A percentile compares a stretch with the other conserved stretches of the same genome.
Evolutionary conservation across 352 stramenopile genomes (phyloP).

Genomic region (Thraustochytrium striatum): DNA sequence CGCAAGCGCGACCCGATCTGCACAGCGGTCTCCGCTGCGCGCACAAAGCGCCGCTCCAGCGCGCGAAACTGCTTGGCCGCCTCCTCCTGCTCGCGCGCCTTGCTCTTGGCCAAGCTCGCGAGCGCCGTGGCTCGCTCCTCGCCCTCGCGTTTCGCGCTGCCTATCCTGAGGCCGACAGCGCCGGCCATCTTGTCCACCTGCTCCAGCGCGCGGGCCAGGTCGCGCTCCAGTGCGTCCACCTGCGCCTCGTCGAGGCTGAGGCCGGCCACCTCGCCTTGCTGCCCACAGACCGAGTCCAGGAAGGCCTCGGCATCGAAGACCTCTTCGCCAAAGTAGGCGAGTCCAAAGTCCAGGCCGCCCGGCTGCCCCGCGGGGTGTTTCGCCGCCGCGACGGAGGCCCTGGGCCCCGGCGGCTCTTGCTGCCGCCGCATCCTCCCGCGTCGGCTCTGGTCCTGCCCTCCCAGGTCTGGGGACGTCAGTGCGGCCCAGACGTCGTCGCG

Average conservation of each 20-base stretch:
- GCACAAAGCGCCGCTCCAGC: constrained; percentile 28
- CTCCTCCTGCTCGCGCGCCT: constrained; percentile 25
- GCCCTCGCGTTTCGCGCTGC: not conserved
- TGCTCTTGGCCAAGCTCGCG: not conserved
- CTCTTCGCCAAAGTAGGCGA: constrained; percentile 1
- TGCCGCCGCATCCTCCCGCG: too few relatives aligned
- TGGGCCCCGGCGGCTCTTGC: too few relatives aligned
- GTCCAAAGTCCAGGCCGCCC: not conserved
- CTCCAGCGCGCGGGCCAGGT: not conserved
- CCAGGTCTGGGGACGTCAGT: too few relatives aligned
- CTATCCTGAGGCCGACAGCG: constrained; percentile 33
- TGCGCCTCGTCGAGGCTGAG: not conserved
- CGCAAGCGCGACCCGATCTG: constrained; percentile 8
- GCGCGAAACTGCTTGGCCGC: constrained; percentile 21
- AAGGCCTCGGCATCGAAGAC: constrained; percentile 16
- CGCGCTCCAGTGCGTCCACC: not conserved
- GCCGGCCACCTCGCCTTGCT: not conserved
- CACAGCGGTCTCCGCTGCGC: constrained; percentile 8
- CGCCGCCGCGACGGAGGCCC: too few relatives aligned
- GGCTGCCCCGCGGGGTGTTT: too few relatives aligned
- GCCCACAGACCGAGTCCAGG: constrained; percentile 13
- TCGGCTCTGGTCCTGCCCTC: too few relatives aligned
- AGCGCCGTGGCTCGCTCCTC: constrained; percentile 19
- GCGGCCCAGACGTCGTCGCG: too few relatives aligned
- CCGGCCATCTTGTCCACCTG: constrained; percentile 33